A percentile compares a stretch with the other conserved stretches of the same genome.
Evolutionary conservation across 1,284 basidiomycete species (phyloP).

Genomic region (Trichosporon sp.): DNA sequence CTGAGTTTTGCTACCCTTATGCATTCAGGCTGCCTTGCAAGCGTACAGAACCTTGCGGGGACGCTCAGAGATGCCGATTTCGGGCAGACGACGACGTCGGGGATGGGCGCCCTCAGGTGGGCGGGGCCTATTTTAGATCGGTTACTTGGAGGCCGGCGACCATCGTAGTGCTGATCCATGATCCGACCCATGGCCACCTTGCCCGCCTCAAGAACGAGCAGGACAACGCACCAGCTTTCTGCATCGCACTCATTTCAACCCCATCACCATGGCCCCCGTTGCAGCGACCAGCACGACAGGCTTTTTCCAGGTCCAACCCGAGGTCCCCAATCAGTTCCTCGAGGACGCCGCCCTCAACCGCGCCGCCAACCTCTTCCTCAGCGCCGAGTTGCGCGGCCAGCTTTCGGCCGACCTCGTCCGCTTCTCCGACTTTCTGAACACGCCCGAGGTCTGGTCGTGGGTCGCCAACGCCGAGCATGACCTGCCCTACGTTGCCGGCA

Average conservation of each 20-base stretch:
- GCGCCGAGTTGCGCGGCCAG: background rate
- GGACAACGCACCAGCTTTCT: background rate
- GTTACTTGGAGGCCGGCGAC: background rate
- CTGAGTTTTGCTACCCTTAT: too few relatives aligned
- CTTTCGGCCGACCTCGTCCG: background rate
- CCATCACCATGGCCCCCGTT: background rate
- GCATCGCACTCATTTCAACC: background rate
- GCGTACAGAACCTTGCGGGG: too few relatives aligned
- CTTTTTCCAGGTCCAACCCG: constrained; percentile 27
- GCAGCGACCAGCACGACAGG: constrained; percentile 27
- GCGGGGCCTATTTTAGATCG: background rate
- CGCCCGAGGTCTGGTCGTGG: background rate
- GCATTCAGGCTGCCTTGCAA: too few relatives aligned
- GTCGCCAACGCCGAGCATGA: constrained; percentile 29
- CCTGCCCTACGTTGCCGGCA: constrained; percentile 24
- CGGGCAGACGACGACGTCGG: background rate
- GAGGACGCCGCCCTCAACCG: constrained; percentile 26
- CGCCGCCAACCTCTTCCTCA: constrained; percentile 22
- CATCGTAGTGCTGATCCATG: background rate
- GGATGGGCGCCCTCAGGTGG: background rate
- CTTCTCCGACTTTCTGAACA: constrained; percentile 20
- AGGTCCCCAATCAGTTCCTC: constrained; percentile 23
- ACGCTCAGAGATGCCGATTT: too few relatives aligned
- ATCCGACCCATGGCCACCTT: background rate
- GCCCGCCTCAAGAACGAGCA: too few relatives aligned